Base-by-base conservation (phyloP, 192 early-diverging fungal species). In the Linnemannia hyalina region DNA sequence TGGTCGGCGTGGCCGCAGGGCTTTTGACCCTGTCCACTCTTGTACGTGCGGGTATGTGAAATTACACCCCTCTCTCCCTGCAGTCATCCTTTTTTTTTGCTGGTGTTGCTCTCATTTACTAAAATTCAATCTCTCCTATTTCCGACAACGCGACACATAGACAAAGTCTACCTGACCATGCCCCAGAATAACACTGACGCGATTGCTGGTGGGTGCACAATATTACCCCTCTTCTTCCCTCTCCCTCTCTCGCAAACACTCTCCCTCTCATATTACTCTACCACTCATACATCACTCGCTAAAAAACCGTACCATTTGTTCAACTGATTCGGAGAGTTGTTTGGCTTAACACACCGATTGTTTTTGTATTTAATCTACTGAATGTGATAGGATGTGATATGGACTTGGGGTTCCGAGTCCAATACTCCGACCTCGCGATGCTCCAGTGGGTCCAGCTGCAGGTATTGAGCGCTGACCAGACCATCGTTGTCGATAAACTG, bases 351-450 rank as follows among this genome's bases (percentile, higher is more conserved):
- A 36, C 20, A 32, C 0, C 20, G 10, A 23, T 70, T 68, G 5
- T 49, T 46, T 46, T 13, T 49, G 22, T 60, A 46, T 15, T 52
- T 16, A 6, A 23, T 32, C 57, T 32, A 46, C 15, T 29, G n/a
- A 11, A 29, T 65, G 11, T 26, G 26, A 38, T 75, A 86, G 84
- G 84, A 16, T 86, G 84, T 20, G 47, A 76, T 38, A 6, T 86
- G 22, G 65, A 78, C 4, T 26, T 86, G 2, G 84, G 84, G 13
- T 86, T 73, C 52, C 74, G 84, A 2, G 84, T 86, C 1, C 84
- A 86, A 38, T 86, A 81, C 42, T 86, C 84, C 3, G 84, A 86
- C 32, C 18, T 86, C 47, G 84, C 84, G 18, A 68, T 78, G 70
- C 49, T 86, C 38, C 46, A 42, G 3, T 86, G 80, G 63, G 84